Evolutionary conservation across 2,329 filamentous ascomycete genomes (phyloP).

Genomic region (Phialocephala subalpina): DNA sequence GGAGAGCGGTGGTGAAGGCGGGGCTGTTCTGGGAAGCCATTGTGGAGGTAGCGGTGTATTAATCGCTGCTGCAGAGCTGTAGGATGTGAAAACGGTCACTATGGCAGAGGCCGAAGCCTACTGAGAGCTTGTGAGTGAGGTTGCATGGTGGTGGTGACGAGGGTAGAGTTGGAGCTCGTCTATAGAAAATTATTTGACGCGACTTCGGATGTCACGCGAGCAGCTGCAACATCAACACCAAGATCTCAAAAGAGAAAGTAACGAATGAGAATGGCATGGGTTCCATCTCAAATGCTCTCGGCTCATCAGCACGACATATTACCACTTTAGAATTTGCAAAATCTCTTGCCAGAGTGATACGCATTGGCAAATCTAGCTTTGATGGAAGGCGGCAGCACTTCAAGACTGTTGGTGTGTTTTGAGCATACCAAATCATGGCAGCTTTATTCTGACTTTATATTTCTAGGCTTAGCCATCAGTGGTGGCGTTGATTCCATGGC

Average conservation of each 20-base stretch:
- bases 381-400: background rate
- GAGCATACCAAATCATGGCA: background rate
- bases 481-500: conserved; percentile 99
- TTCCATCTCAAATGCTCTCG: background rate
- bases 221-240: background rate
- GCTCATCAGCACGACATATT: background rate
- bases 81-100: background rate
- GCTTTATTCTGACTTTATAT: background rate
- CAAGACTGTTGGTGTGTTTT: background rate
- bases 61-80: background rate
- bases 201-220: conserved; percentile 9
- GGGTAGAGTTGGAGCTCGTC: conserved; percentile 24
- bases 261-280: conserved; percentile 6
- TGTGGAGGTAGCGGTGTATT: background rate
- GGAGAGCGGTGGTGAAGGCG: conserved; percentile 66
- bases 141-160: conserved; percentile 31
- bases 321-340: background rate
- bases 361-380: too few relatives aligned
- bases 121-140: conserved; percentile 19
- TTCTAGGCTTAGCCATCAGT: conserved; percentile 79
- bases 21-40: conserved; percentile 22
- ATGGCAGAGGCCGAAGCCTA: conserved; percentile 36
- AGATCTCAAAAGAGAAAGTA: background rate
- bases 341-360: background rate
- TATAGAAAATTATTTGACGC: conserved; percentile 21